These are phyloP conservation scores for Talaromyces sp. DNA, from an alignment of 2,329 filamentous ascomycete species.

Conservation along the genomic window DNA sequence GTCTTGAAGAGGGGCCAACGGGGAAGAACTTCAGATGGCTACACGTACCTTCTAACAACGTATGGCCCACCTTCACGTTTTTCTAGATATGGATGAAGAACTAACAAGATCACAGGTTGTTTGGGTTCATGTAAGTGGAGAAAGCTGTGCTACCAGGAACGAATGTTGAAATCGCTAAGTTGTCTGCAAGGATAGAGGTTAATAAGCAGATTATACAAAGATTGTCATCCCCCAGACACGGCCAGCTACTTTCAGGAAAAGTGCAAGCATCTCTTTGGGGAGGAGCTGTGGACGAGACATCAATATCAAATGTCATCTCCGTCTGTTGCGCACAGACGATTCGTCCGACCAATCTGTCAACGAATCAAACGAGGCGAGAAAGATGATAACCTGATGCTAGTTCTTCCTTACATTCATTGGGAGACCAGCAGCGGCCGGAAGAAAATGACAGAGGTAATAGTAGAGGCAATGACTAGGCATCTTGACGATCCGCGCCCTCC, in stretches of 20 bases:
- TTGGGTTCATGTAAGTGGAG: background rate
- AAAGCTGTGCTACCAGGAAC: background rate
- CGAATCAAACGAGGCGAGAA: background rate
- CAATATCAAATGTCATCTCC: conserved; percentile 14
- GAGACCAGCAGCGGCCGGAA: conserved; percentile 6
- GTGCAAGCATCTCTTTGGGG: conserved; percentile 13
- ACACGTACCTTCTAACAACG: background rate
- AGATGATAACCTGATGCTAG: conserved; percentile 12
- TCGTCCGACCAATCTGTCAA: conserved; percentile 13
- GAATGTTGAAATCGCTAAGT: background rate
- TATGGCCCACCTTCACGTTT: background rate
- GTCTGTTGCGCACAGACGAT: conserved; percentile 14
- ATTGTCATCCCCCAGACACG: background rate
- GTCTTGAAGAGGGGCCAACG: background rate
- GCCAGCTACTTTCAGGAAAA: conserved; percentile 14
- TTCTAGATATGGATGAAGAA: background rate
- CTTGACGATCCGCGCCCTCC: background rate
- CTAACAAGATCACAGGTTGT: background rate
- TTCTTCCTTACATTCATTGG: conserved; percentile 15
- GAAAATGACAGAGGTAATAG: conserved; percentile 16
- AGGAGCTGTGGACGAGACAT: conserved; percentile 12
- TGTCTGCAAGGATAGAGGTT: background rate
- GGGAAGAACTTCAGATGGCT: background rate
- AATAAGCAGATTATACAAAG: background rate
- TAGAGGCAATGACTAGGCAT: conserved; percentile 10